These are phyloP conservation scores for Yamadazyma insecticola DNA, from an alignment of 805 yeast genomes.

Conservation along the genomic window DNA sequence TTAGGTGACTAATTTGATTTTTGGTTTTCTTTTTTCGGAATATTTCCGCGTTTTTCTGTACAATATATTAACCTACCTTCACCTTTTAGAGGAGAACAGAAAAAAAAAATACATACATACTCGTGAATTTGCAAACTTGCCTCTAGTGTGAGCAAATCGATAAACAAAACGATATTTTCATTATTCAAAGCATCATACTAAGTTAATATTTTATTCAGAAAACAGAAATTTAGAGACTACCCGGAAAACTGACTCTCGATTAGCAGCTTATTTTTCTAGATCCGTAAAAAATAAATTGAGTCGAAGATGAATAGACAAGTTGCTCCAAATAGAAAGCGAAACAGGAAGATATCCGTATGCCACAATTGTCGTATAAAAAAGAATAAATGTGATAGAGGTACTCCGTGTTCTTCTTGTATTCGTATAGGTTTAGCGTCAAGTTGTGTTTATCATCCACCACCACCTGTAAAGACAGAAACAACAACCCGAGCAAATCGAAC, in stretches of 20 bases:
- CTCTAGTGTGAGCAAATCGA: too few species aligned
- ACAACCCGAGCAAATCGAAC: neutral
- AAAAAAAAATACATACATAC: too few species aligned
- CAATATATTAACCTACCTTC: too few species aligned
- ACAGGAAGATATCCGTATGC: conserved; percentile 15
- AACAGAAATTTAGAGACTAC: neutral
- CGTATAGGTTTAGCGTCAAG: conserved; percentile 6
- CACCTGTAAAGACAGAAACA: neutral
- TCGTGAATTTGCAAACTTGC: too few species aligned
- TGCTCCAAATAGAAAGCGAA: too few species aligned
- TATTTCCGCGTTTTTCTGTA: too few species aligned
- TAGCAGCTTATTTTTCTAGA: neutral
- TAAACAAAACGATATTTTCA: neutral
- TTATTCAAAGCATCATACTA: neutral
- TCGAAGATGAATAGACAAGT: conserved; percentile 12
- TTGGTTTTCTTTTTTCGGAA: too few species aligned
- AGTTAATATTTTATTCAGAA: neutral
- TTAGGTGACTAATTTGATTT: too few species aligned
- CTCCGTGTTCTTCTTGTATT: conserved; percentile 13
- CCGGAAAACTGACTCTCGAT: neutral
- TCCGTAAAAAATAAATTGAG: neutral
- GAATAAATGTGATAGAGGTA: conserved; percentile 14
- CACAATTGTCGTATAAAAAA: conserved; percentile 13
- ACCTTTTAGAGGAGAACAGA: too few species aligned
- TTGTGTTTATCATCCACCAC: conserved; percentile 3